Evolutionary conservation across 2,329 filamentous ascomycete species (phyloP).

Genomic region (Aspergillus floridensis): DNA sequence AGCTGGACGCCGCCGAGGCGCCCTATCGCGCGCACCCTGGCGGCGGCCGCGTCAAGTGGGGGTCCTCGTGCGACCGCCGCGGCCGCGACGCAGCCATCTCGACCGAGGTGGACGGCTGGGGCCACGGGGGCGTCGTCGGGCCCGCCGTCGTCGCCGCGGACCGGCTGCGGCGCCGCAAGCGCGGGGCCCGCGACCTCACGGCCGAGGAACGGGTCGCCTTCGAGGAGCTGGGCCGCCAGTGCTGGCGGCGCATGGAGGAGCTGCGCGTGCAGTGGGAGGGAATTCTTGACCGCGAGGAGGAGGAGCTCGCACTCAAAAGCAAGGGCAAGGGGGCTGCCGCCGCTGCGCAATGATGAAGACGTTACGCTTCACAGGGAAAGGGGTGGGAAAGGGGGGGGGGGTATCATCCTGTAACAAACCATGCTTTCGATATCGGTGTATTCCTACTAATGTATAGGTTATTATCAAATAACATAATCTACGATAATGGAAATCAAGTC

Average conservation of each 20-base stretch:
- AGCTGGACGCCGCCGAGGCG: slow-evolving; percentile 37
- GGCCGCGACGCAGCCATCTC: slow-evolving; percentile 64
- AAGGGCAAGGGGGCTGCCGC: too few species aligned
- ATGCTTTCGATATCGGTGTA: background rate
- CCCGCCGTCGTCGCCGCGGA: slow-evolving; percentile 53
- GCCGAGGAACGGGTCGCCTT: slow-evolving; percentile 35
- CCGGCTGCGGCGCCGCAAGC: slow-evolving; percentile 56
- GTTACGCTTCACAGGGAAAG: too few species aligned
- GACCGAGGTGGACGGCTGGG: slow-evolving; percentile 87
- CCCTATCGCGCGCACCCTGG: slow-evolving; percentile 55
- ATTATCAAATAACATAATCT: background rate
- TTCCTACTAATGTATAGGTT: background rate
- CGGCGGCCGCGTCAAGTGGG: slow-evolving; percentile 74
- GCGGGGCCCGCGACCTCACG: slow-evolving; percentile 58
- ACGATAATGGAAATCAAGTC: background rate
- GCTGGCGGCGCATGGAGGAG: slow-evolving; percentile 45
- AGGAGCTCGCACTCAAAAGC: background rate
- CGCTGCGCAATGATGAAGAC: too few species aligned
- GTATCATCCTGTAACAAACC: too few species aligned
- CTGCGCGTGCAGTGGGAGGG: slow-evolving; percentile 40
- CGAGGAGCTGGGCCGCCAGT: slow-evolving; percentile 41
- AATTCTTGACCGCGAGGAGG: slow-evolving; percentile 37
- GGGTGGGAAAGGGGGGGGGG: too few species aligned
- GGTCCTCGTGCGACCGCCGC: slow-evolving; percentile 62
- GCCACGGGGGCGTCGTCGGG: slow-evolving; percentile 56